Evolutionary conservation across 495 filamentous ascomycete species (phyloP), one percentile per base, ranked within the genome.

Genomic region (Sphaerosporella brunnea): DNA sequence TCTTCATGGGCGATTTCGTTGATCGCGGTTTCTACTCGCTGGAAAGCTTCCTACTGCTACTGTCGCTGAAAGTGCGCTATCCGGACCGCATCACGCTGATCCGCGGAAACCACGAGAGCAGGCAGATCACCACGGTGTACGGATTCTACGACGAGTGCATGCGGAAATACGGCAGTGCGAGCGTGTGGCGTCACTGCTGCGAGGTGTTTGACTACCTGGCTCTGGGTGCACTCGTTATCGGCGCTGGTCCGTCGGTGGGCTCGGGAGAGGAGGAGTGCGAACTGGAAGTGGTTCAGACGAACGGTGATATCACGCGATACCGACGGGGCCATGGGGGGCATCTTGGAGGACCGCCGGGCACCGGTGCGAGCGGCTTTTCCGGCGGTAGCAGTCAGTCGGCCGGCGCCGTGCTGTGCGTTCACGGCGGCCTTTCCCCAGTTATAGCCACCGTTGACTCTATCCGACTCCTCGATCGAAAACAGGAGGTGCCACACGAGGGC

Each of bases 1-100:
- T 97, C 0, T 97, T 97, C 67, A 93, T 95, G 87, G 87, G 90
- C 62, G 90, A 97, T 63, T 97, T 93, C 51, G 90, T 97, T 54
- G 90, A 97, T 65, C 82, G 90, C 49, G 90, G 90, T 40, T 97
- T 93, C 70, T 97, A 94, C 71, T 93, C 85, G 1, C 75, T 97
- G 44, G 90, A 97, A 67, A 85, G 86, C 23, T 93, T 97, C 62
- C 79, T 93, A 41, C 78, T 97, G 25, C 79, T 97, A 21, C 74
- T 97, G 37, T 90, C 83, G 53, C 78, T 97, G 39, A 97, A 97
- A 72, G 85, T 97, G 47, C 82, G 90, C 53, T 97, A 96, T 60
- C 90, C 90, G 21, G 85, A 96, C 62, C 85, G 90, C 50, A 96
- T 97, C 66, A 97, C 90, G 0, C 70, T 97, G 34, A 93, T 97